A percentile compares a stretch with the other conserved stretches of the same genome.
phyloP scores from a whole-genome alignment of 495 filamentous ascomycete species.

The Astrothelium subdiscretum region DNA sequence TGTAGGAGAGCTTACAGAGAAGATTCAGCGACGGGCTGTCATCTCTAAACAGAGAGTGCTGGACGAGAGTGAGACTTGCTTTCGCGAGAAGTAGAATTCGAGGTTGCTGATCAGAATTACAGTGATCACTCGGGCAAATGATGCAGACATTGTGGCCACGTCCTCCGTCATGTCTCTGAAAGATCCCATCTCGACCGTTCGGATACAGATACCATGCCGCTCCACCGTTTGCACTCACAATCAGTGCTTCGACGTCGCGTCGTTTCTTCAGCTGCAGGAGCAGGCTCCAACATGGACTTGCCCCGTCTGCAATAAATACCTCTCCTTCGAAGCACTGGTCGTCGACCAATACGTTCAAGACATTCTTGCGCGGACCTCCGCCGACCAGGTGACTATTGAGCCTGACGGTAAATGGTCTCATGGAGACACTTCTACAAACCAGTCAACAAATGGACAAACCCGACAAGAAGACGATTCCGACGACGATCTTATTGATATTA shows the following conservation, averaged over 20 bases:
- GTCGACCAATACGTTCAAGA: conserved; percentile 88
- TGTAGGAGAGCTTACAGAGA: conserved; percentile 57
- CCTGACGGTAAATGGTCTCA: conserved; percentile 71
- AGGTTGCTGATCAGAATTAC: neutral
- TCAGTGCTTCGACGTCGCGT: conserved; percentile 90
- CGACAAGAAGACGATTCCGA: conserved; percentile 44
- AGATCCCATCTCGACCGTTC: conserved; percentile 76
- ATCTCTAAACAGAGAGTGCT: conserved; percentile 76
- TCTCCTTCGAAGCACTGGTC: conserved; percentile 67
- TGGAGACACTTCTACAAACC: conserved; percentile 27
- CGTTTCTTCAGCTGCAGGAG: conserved; percentile 86
- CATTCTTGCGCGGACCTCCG: conserved; percentile 61
- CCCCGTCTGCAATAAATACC: conserved; percentile 77
- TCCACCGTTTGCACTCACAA: conserved; percentile 75
- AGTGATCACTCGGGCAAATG: conserved; percentile 69
- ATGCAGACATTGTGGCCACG: conserved; percentile 78
- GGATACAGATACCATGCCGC: conserved; percentile 70
- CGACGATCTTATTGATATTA: conserved; percentile 60
- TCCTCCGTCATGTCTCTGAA: conserved; percentile 82
- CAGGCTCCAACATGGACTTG: conserved; percentile 93
- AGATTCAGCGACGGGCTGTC: conserved; percentile 51
- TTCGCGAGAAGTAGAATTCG: neutral
- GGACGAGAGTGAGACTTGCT: conserved; percentile 57
- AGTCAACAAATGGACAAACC: conserved; percentile 21
- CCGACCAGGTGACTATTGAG: conserved; percentile 82